Percentiles rank a stretch among this genome's conserved stretches.
These are phyloP conservation scores for Mycogone perniciosa DNA, from an alignment of 2,329 filamentous ascomycete species.

Conservation along the genomic window DNA sequence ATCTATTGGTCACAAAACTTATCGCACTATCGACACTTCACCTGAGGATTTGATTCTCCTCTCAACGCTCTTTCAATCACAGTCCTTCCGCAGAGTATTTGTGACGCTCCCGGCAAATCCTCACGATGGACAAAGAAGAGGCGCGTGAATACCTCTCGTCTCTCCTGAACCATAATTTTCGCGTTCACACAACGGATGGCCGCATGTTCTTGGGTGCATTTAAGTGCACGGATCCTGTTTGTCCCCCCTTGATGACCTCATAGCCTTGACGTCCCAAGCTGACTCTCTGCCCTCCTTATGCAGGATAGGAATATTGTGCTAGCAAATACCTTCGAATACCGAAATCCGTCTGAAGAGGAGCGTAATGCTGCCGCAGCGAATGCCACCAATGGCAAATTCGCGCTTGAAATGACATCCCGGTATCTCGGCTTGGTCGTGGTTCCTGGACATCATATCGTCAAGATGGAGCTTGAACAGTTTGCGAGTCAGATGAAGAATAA, in stretches of 20 bases:
- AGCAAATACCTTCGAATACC: conserved; percentile 81
- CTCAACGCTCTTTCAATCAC: not conserved
- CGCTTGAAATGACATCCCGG: conserved; percentile 71
- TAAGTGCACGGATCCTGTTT: conserved; percentile 89
- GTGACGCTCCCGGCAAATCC: not conserved
- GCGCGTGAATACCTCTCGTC: conserved; percentile 53
- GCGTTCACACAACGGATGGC: conserved; percentile 72
- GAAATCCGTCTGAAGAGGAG: conserved; percentile 56
- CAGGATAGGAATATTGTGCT: conserved; percentile 88
- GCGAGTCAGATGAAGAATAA: conserved; percentile 42
- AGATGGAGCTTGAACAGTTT: conserved; percentile 82
- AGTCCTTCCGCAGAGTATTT: not conserved
- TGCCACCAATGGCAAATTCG: conserved; percentile 39
- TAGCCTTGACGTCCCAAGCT: not conserved
- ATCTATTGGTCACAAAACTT: conserved; percentile 7
- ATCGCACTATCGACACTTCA: not conserved
- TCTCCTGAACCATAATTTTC: conserved; percentile 71
- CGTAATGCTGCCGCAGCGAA: conserved; percentile 30
- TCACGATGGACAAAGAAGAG: conserved; percentile 43
- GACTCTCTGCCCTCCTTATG: not conserved
- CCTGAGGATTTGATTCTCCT: not conserved
- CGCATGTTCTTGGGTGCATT: conserved; percentile 86
- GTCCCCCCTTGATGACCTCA: conserved; percentile 23
- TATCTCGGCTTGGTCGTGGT: conserved; percentile 88
- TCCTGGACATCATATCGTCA: conserved; percentile 76